phyloP scores from a whole-genome alignment of 2,329 filamentous ascomycete genomes.

The Neospermospora avenae region DNA sequence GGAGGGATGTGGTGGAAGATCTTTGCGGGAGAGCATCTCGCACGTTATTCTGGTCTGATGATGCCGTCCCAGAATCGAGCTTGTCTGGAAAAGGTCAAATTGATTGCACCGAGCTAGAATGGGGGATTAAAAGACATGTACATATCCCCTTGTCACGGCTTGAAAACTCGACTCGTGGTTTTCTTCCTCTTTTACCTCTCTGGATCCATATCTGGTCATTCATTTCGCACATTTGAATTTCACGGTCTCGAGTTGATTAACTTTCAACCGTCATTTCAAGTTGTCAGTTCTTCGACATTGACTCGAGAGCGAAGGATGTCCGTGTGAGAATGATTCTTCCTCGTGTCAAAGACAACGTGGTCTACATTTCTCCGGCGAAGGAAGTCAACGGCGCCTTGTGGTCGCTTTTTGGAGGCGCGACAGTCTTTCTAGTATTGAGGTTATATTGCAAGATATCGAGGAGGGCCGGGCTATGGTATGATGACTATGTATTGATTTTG shows the following conservation, averaged over 20 bases:
- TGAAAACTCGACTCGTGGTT: background rate
- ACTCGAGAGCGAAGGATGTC: background rate
- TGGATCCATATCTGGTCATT: background rate
- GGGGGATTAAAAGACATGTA: background rate
- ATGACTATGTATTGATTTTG: constrained; percentile 22
- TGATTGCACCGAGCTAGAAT: background rate
- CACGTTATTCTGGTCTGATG: background rate
- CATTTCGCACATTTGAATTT: background rate
- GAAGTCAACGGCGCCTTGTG: constrained; percentile 23
- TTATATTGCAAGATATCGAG: constrained; percentile 20
- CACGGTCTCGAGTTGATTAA: background rate
- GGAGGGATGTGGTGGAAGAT: background rate
- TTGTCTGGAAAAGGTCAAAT: too few relatives aligned
- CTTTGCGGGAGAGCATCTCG: background rate
- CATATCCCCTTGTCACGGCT: background rate
- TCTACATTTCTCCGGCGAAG: constrained; percentile 19
- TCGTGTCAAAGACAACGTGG: constrained; percentile 8
- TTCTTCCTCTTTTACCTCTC: background rate
- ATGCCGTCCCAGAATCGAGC: background rate
- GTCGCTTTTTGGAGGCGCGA: constrained; percentile 20
- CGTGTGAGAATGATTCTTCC: constrained; percentile 18
- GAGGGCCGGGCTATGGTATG: constrained; percentile 23
- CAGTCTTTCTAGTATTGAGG: constrained; percentile 19
- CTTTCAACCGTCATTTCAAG: background rate
- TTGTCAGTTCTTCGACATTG: background rate